Percentiles rank a stretch among this genome's conserved stretches.
phyloP scores from a whole-genome alignment of 768 basidiomycete species.

The Tylopilus rubrobrunneus region DNA sequence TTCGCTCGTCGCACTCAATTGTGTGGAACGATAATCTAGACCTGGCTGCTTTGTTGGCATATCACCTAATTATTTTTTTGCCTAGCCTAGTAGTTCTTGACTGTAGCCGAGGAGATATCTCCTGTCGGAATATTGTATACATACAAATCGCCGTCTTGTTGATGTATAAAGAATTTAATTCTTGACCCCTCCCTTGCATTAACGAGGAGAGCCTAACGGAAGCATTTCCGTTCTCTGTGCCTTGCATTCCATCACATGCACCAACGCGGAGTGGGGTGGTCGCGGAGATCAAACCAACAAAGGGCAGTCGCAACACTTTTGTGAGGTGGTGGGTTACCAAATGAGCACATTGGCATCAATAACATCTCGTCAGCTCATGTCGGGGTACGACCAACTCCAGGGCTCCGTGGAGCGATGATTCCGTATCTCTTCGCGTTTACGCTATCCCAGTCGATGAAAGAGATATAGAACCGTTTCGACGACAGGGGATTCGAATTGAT shows the following conservation, averaged over 20 bases:
- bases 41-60: slow-evolving; percentile 3
- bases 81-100: slow-evolving; percentile 24
- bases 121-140: slow-evolving; percentile 17
- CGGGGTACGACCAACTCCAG: slow-evolving; percentile 17
- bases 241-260: slow-evolving; percentile 3
- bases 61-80: slow-evolving; percentile 24
- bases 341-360: slow-evolving; percentile 3
- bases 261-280: slow-evolving; percentile 9
- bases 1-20: slow-evolving; percentile 1
- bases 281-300: slow-evolving; percentile 30
- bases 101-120: slow-evolving; percentile 26
- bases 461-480: neutral
- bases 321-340: neutral
- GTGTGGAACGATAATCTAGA: slow-evolving; percentile 11
- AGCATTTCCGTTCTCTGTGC: slow-evolving; percentile 20
- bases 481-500: slow-evolving; percentile 1
- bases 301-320: slow-evolving; percentile 7
- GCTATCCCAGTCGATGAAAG: neutral
- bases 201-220: slow-evolving; percentile 26
- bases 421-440: slow-evolving; percentile 1
- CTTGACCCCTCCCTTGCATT: slow-evolving; percentile 6
- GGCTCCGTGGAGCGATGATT: slow-evolving; percentile 21
- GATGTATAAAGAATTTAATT: slow-evolving; percentile 5
- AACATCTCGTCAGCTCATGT: neutral
- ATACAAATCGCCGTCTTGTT: slow-evolving; percentile 2